phyloP scores from a whole-genome alignment of 352 stramenopile genomes.

The Pythium sukuiense region DNA sequence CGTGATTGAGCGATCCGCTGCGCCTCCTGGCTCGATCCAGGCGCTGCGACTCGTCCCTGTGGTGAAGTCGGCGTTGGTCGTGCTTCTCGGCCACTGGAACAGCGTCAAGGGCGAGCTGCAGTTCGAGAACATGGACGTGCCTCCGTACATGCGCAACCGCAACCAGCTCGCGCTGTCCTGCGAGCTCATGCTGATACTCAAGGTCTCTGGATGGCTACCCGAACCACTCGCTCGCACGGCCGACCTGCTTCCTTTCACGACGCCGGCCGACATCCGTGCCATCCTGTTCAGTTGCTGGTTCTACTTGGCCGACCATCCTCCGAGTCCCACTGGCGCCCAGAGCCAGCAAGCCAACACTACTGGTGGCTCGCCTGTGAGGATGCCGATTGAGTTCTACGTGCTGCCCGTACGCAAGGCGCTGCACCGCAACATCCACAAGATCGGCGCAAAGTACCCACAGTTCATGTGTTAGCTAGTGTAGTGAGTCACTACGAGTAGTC shows the following conservation, averaged over 20 bases:
- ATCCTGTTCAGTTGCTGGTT: constrained; percentile 87
- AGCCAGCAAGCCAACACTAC: constrained; percentile 20
- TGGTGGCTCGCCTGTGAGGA: constrained; percentile 28
- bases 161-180: constrained; percentile 71
- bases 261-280: constrained; percentile 62
- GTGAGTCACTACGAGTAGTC: background rate
- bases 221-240: constrained; percentile 46
- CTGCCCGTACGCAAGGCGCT: constrained; percentile 74
- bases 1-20: constrained; percentile 37
- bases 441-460: constrained; percentile 69
- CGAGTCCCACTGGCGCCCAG: constrained; percentile 20
- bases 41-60: constrained; percentile 62
- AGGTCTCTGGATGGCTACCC: constrained; percentile 60
- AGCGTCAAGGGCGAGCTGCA: constrained; percentile 70
- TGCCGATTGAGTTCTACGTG: constrained; percentile 76
- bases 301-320: constrained; percentile 76
- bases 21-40: constrained; percentile 42
- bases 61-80: constrained; percentile 73
- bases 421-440: constrained; percentile 72
- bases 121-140: constrained; percentile 68
- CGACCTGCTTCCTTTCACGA: constrained; percentile 67
- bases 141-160: constrained; percentile 78
- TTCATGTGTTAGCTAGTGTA: constrained; percentile 55
- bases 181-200: constrained; percentile 63
- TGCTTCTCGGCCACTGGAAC: constrained; percentile 82